These are phyloP conservation scores for Falciphora oryzae DNA, from an alignment of 2,329 filamentous ascomycete genomes.

Conservation along the genomic window DNA sequence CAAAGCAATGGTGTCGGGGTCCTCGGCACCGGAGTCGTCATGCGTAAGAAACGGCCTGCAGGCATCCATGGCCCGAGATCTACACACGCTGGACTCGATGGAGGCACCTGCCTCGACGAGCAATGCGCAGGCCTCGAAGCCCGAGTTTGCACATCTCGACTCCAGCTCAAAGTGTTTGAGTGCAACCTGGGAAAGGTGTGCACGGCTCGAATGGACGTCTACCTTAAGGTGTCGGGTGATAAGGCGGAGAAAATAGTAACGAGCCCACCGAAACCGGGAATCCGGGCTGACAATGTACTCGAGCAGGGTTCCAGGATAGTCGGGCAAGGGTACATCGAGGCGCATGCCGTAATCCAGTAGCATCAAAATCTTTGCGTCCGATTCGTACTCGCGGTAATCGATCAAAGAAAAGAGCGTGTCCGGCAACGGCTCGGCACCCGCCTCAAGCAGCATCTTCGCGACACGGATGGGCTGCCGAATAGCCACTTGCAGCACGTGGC, in stretches of 20 bases:
- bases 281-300: background rate
- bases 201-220: background rate
- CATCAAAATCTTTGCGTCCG: background rate
- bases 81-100: no score
- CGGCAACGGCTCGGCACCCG: conserved; percentile 4
- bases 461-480: background rate
- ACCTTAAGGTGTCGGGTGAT: background rate
- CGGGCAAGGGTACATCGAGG: background rate
- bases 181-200: background rate
- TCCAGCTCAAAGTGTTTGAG: background rate
- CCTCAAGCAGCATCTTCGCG: conserved; percentile 6
- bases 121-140: background rate
- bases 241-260: background rate
- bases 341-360: conserved; percentile 4
- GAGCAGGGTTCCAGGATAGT: background rate
- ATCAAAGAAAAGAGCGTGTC: background rate
- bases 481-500: background rate
- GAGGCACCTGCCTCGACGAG: background rate
- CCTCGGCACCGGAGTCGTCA: no score
- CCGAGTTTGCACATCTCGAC: background rate
- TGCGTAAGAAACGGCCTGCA: no score
- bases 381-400: background rate
- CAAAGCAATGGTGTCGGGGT: no score
- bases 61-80: no score
- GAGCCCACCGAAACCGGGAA: background rate